Evolutionary conservation across 2,329 filamentous ascomycete species (phyloP), one percentile per base, ranked within the genome.

Genomic region (Pseudogymnoascus sp.): DNA sequence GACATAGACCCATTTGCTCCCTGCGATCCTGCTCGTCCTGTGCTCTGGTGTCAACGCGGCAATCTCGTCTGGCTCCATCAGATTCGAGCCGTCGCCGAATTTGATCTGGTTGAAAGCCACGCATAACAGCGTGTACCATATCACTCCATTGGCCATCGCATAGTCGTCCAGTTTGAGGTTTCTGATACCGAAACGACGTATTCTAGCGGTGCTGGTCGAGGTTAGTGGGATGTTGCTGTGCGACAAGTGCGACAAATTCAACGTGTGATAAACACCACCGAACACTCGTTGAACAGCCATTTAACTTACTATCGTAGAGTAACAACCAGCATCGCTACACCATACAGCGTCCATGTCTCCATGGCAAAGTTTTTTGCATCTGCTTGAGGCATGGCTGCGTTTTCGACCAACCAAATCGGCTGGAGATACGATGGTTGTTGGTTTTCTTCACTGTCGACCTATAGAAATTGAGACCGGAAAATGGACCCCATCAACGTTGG

Each of bases 1-100:
- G 23, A 80, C 75, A 62, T 79, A 78, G 1, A 81, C 79, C 76
- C 78, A 80, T 74, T 81, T 81, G 67, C 78, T 79, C 11, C 79
- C 79, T 23, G 67, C 68, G 1, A 75, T 71, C 60, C 79, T 72
- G 31, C 76, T 72, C 1, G 66, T 69, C 21, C 70, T 72, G 29
- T 68, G 75, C 4, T 67, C 54, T 1, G 77, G 75, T 0, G 78
- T 80, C 54, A 81, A 65, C 8, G 71, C 69, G 5, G 67, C 66
- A 0, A 70, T 71, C 57, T 80, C 77, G 36, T 79, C 76, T 0
- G 71, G 67, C 3, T 73, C 74, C 75, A 81, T 76, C 62, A 80
- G 71, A 67, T 81, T 81, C 10, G 78, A 80, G 1, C 79, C 79
- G 47, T 77, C 78, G 4, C 77, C 77, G 2, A 73, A 74, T 4